Evolutionary conservation across 164 flowering plant species (phyloP).

Genomic region (Sedum album): DNA sequence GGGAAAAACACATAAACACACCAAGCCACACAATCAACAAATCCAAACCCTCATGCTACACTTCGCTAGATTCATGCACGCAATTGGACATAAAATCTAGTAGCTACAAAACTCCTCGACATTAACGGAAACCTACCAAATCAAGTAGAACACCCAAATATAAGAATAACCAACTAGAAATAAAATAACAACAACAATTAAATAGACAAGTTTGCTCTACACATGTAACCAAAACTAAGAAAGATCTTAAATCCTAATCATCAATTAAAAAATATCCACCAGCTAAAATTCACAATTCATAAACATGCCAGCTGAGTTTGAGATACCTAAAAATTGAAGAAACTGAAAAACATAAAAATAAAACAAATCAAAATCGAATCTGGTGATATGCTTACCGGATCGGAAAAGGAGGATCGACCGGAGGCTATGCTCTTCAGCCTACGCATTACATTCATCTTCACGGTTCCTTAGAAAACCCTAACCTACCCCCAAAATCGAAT

Average conservation of each 20-base stretch:
- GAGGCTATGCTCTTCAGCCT: slow-evolving; percentile 89
- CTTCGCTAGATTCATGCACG: background rate
- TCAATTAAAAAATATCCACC: background rate
- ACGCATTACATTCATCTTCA: slow-evolving; percentile 75
- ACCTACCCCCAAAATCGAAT: background rate
- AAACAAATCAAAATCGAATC: slow-evolving; percentile 1
- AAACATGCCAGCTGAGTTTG: background rate
- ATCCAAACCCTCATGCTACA: background rate
- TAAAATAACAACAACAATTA: background rate
- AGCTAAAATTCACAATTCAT: background rate
- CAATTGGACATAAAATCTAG: background rate
- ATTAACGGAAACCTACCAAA: background rate
- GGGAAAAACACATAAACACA: background rate
- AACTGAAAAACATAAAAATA: background rate
- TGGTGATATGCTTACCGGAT: slow-evolving; percentile 42
- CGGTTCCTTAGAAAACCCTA: background rate
- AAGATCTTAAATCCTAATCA: background rate
- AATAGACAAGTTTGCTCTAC: background rate
- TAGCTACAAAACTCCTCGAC: background rate
- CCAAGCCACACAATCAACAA: background rate
- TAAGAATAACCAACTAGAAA: background rate
- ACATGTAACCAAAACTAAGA: background rate
- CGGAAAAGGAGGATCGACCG: slow-evolving; percentile 83
- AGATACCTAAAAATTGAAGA: background rate
- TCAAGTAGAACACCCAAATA: background rate